Base-by-base conservation (phyloP, 768 basidiomycete species). In the Boletus insuetus region DNA sequence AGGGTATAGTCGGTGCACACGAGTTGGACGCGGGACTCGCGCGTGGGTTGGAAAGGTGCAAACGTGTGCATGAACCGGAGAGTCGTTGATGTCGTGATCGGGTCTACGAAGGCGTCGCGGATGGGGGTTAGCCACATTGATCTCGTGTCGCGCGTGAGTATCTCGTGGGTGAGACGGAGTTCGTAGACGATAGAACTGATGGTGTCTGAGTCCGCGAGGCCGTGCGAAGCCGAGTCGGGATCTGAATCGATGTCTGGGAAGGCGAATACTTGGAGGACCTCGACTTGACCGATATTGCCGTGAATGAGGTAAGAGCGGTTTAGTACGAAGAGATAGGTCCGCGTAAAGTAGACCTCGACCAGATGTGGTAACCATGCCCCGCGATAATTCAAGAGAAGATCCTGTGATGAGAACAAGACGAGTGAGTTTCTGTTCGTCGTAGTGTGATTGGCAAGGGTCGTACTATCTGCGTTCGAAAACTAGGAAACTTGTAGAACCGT, bases 131-230 rank as follows among this genome's bases (percentile, higher is more conserved):
- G 54, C 58, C 56, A 64, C 12, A 50, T 5, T 2, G 55, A 64
- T 7, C 47, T 31, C 8, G 47, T 51, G 34, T 56, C 43, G 5
- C 54, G 55, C n/a, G 54, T 47, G 50, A 53, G 44, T 6, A 31
- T 20, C 42, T 67, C 64, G 14, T 66, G 64, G 7, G 54, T 66
- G 20, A 64, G 56, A n/a, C 64, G 61, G 42, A 65, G 61, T 29
- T 64, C 58, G 35, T 5, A 8, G 35, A 60, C 51, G 22, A 20
- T 14, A 0, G 47, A 39, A 24, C 3, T 29, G 4, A 24, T 3
- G 8, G 6, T 22, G 26, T 31, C 22, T 19, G 31, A 32, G 19
- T 24, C 34, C 17, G 19, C 45, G 16, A 17, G 34, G 20, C 17
- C 34, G 26, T 41, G 26, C 13, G 29, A 4, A 41, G 13, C n/a